These are phyloP conservation scores for Ampelomyces quisqualis DNA, from an alignment of 2,329 filamentous ascomycete genomes.

Conservation along the genomic window DNA sequence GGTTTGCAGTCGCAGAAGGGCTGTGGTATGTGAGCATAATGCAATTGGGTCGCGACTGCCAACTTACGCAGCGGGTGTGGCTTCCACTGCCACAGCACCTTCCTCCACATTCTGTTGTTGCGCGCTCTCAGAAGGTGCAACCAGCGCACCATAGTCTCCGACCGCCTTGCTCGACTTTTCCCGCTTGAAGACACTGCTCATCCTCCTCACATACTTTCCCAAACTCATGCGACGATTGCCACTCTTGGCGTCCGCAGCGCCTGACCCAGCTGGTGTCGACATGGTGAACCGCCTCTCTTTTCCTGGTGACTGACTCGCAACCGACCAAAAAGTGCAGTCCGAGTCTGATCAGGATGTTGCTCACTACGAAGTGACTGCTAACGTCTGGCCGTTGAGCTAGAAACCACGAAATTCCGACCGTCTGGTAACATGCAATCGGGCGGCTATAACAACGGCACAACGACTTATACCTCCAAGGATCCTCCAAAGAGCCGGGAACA, in stretches of 20 bases:
- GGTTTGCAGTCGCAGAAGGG: constrained; percentile 4
- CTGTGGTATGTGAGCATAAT: not conserved
- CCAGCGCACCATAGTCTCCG: not conserved
- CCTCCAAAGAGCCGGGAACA: not conserved
- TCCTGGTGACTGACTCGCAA: too few species aligned
- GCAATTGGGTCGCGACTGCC: not conserved
- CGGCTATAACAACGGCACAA: constrained; percentile 1
- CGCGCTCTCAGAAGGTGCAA: not conserved
- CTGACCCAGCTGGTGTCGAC: constrained; percentile 26
- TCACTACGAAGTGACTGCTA: too few species aligned
- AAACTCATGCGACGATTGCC: constrained; percentile 36
- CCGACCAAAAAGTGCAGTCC: constrained; percentile 1
- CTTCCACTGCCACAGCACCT: constrained; percentile 5
- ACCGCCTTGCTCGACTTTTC: constrained; percentile 29
- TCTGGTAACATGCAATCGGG: constrained; percentile 14
- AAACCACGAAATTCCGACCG: constrained; percentile 30
- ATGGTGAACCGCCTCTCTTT: too few species aligned
- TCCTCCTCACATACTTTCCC: constrained; percentile 45
- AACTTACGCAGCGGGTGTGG: constrained; percentile 9
- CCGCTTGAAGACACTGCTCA: constrained; percentile 43
- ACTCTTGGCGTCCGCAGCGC: constrained; percentile 21
- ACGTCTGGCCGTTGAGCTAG: constrained; percentile 30
- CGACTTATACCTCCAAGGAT: not conserved
- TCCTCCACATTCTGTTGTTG: constrained; percentile 1
- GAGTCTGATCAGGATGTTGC: constrained; percentile 31